A percentile compares a stretch with the other conserved stretches of the same genome.
phyloP scores from a whole-genome alignment of 192 early-diverging fungal species.

The Cetraspora pellucida region DNA sequence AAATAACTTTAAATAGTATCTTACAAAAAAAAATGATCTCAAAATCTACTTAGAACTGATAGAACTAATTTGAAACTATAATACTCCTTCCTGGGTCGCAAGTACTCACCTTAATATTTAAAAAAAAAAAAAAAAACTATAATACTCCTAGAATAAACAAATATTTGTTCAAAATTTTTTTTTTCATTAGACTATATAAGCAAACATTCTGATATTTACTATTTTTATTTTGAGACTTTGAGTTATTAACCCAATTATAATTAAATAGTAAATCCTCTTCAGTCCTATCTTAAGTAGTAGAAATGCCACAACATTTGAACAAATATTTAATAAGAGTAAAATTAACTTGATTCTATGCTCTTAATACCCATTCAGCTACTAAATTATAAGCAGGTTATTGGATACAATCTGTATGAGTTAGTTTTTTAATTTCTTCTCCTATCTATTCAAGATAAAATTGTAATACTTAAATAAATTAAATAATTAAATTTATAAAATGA shows the following conservation, averaged over 20 bases:
- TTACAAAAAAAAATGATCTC: no score
- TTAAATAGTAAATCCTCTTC: constrained; percentile 4
- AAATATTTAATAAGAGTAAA: not conserved
- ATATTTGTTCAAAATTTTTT: no score
- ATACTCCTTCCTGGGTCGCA: no score
- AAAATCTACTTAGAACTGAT: no score
- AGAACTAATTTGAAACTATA: no score
- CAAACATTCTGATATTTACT: no score
- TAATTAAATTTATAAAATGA: not conserved
- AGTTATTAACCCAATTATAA: not conserved
- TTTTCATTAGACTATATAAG: no score
- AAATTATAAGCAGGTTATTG: not conserved
- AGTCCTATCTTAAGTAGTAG: not conserved
- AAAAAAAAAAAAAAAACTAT: no score
- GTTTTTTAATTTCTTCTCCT: not conserved
- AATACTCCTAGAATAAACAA: no score
- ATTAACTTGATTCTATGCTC: not conserved
- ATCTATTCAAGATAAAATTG: not conserved
- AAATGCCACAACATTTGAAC: constrained; percentile 5
- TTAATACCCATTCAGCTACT: not conserved
- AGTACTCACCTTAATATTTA: no score
- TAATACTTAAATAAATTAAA: no score
- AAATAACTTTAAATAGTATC: no score
- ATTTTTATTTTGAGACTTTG: not conserved
- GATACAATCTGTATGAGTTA: not conserved